Evolutionary conservation across 345 rosid species (phyloP), one percentile per base, ranked within the genome.

Genomic region (Eutrema japonicum): DNA sequence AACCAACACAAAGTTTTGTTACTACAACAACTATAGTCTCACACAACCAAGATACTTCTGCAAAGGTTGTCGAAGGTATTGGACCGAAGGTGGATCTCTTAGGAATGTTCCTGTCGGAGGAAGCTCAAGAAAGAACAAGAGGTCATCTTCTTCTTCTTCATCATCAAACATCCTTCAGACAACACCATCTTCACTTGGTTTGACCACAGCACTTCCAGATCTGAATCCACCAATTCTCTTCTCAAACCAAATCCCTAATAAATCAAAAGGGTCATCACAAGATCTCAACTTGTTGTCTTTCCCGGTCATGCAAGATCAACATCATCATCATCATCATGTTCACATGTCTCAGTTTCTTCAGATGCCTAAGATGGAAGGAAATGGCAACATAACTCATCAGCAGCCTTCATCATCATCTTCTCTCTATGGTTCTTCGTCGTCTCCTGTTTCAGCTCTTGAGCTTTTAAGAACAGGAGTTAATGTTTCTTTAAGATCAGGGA

Each of bases 71-170:
- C 85, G 88, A 83, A 84, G 98, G 73, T 94, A 93, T 78, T 93
- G 98, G 98, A 93, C 96, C 4, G 82, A 87, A 86, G 98, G 98
- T 67, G 98, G 98, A 27, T 86, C 89, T 61, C 86, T 90, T 41
- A 80, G 96, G 22, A 93, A 90, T 63, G 96, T 93, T 67, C 98
- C 97, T 10, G 84, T 86, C 0, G 97, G 98, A 10, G 97, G 97
- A 57, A 92, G 91, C 64, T 77, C 77, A 60, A 92, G 92, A 33
- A 93, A 93, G 79, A 89, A 83, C 76, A 87, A 89, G 85, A 77
- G 77, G 66, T 57, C 71, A 29, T 47, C 54, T 5, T 60, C 74
- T 7, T 51, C 68, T n/a, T 74, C 66, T 30, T 66, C 73, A 0
- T 41, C 73, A 47, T 42, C 68, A 36, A 59, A 75, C 73, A 67